Base-by-base conservation (phyloP, 139 green algal species). In the Microglena sp. region DNA sequence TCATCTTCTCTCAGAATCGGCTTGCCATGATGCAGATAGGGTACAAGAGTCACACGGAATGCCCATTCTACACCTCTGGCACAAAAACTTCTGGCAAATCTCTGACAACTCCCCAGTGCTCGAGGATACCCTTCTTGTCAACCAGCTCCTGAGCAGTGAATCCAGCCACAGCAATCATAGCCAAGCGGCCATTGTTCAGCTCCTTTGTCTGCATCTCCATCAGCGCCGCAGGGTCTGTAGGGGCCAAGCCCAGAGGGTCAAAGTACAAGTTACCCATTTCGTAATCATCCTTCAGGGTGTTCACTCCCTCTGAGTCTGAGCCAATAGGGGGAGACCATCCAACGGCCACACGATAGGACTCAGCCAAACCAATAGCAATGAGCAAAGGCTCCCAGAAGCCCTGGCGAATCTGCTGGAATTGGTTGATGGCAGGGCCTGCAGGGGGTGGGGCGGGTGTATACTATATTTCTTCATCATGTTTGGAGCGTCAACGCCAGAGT, bases 181-280 rank as follows among this genome's bases (percentile, higher is more conserved):
- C 87, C 36, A 91, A 78, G 55, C 85, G 83, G 43, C 85, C 87
- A 60, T 94, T 92, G 82, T 92, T 94, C 26, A 92, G 75, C 78
- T 92, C 86, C 80, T 87, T 90, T 54, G 75, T 82, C 75, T 91
- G 64, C 73, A 92, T 65, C 32, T 72, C 78, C 58, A 87, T 80
- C 24, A 82, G 63, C 55, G 74, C 77, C 56, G 78, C 79, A 3
- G 67, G 66, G 54, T 81, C 78, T 6, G 58, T 64, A 56, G 81
- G 80, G 43, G 58, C 63, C 45, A 92, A 74, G 72, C 72, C 72
- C 29, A 93, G 81, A 26, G 86, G 86, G 78, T 93, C 86, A 60
- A 93, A 67, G 43, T 71, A 76, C 28, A 90, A 68, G 69, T 86
- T 61, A 30, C 77, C 86, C n/a, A 80, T 71, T 50, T 76, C 66